These are phyloP conservation scores for Fusarium sp. DNA, from an alignment of 2,329 filamentous ascomycete genomes.

Conservation along the genomic window DNA sequence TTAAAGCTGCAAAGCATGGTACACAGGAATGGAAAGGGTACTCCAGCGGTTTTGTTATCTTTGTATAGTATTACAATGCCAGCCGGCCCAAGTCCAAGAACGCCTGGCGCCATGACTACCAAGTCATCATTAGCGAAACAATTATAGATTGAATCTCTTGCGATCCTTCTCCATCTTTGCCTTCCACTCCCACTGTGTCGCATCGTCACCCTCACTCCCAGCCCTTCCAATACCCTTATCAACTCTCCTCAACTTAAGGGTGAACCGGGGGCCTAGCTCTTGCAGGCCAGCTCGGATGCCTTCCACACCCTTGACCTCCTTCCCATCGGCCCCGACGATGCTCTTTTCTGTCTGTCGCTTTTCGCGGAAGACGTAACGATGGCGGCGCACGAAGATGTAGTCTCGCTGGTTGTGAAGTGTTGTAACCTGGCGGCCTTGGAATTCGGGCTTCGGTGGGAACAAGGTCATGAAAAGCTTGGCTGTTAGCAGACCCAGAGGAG, in stretches of 20 bases:
- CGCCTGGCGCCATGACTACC: slow-evolving; percentile 24
- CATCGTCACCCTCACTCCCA: slow-evolving; percentile 76
- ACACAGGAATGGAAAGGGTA: background rate
- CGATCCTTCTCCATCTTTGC: slow-evolving; percentile 93
- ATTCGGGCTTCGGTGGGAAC: slow-evolving; percentile 81
- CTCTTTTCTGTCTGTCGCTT: slow-evolving; percentile 89
- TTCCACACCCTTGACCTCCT: slow-evolving; percentile 86
- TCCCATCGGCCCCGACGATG: slow-evolving; percentile 84
- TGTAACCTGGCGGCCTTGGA: slow-evolving; percentile 88
- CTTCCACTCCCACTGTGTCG: slow-evolving; percentile 97
- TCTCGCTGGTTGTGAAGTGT: slow-evolving; percentile 96
- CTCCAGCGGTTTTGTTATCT: background rate
- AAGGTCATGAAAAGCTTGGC: slow-evolving; percentile 79
- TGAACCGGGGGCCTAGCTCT: slow-evolving; percentile 83
- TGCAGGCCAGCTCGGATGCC: slow-evolving; percentile 88
- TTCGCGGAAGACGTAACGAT: slow-evolving; percentile 93
- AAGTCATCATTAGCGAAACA: slow-evolving; percentile 11
- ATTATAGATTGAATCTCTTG: slow-evolving; percentile 90
- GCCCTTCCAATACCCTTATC: slow-evolving; percentile 86
- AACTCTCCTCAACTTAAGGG: slow-evolving; percentile 86
- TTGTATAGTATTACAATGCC: slow-evolving; percentile 17
- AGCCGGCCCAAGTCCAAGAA: slow-evolving; percentile 27
- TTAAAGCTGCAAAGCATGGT: too few species aligned
- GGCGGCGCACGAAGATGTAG: slow-evolving; percentile 92
- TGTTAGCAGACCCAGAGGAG: slow-evolving; percentile 87